These are phyloP conservation scores for Neofusicoccum umdonicola DNA, from an alignment of 2,329 filamentous ascomycete genomes.

Conservation along the genomic window DNA sequence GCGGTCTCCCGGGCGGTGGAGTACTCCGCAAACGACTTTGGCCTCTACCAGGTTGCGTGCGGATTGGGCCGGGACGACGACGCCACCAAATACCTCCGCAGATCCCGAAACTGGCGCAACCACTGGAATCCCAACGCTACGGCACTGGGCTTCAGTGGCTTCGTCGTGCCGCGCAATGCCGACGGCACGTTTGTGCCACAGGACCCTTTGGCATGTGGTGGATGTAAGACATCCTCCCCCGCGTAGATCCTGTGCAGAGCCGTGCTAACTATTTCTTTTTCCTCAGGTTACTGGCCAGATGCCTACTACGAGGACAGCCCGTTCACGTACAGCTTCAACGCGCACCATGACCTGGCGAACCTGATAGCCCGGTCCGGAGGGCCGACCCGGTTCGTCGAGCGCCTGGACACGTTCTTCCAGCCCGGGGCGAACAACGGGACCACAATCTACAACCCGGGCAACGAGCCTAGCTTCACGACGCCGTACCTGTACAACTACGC, in stretches of 20 bases:
- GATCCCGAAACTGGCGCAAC: slow-evolving; percentile 68
- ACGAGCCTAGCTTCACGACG: slow-evolving; percentile 65
- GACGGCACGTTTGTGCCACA: slow-evolving; percentile 50
- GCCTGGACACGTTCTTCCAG: slow-evolving; percentile 62
- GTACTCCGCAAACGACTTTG: slow-evolving; percentile 69
- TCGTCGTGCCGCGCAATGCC: slow-evolving; percentile 60
- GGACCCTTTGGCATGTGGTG: slow-evolving; percentile 55
- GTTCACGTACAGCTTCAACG: slow-evolving; percentile 67
- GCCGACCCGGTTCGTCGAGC: slow-evolving; percentile 51
- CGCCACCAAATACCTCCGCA: slow-evolving; percentile 58
- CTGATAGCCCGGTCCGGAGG: slow-evolving; percentile 59
- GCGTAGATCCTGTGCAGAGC: too few species aligned
- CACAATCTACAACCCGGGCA: slow-evolving; percentile 62
- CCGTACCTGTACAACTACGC: slow-evolving; percentile 70
- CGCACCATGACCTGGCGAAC: slow-evolving; percentile 62
- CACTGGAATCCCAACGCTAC: slow-evolving; percentile 64
- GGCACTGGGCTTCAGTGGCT: slow-evolving; percentile 62
- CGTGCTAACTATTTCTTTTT: too few species aligned
- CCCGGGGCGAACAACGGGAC: slow-evolving; percentile 39
- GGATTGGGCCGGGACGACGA: slow-evolving; percentile 39
- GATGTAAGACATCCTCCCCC: slow-evolving; percentile 34
- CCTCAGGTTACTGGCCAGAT: slow-evolving; percentile 59
- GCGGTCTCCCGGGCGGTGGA: slow-evolving; percentile 66
- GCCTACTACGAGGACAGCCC: slow-evolving; percentile 58
- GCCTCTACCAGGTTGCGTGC: slow-evolving; percentile 61